Base-by-base conservation (phyloP, 352 stramenopile genomes). In the Phytophthora chlamydospora region DNA sequence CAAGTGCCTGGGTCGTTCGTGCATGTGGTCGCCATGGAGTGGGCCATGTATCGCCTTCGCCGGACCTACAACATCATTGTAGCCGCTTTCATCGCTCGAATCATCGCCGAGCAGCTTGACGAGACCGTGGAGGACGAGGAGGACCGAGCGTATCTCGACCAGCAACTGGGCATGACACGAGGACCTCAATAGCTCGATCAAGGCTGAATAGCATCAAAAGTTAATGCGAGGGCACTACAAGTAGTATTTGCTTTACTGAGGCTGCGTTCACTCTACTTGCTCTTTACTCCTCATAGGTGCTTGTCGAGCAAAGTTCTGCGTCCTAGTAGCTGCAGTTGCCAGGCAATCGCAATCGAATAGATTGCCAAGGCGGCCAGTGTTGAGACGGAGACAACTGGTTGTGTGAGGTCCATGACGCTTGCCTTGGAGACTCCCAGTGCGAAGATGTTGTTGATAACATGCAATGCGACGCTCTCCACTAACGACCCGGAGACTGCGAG, bases 81-180 rank as follows among this genome's bases (percentile, higher is more conserved):
- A 21, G 68, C 83, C n/a, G 75, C 74, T 7, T 85, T 89, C 58
- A 84, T 88, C 24, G 79, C 80, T 14, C 75, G 80, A 9, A 80
- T 91, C 34, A 73, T 91, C 48, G 82, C 79, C 6, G 82, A 91
- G 52, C 78, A 91, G 32, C 58, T 91, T 16, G 79, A 89, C 38
- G 82, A 91, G 76, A 85, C 80, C 0, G 70, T 78, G 13, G 78
- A 90, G 56, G 82, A 91, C 54, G 82, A 91, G 46, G 75, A 89
- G 14, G 82, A 91, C 19, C 76, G 80, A 34, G 66, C 39, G 9
- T 72, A 67, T 50, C 63, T 76, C 35, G 76, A 83, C 21, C 71
- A 69, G 19, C 63, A 74, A 39, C 64, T 82, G 32, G 70, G 70
- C 24, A 63, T 79, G 49, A 66, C 66, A 17, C 56, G 41, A 51